Base-by-base conservation (phyloP, 768 basidiomycete species). In the Candolleomyces aberdarensis region DNA sequence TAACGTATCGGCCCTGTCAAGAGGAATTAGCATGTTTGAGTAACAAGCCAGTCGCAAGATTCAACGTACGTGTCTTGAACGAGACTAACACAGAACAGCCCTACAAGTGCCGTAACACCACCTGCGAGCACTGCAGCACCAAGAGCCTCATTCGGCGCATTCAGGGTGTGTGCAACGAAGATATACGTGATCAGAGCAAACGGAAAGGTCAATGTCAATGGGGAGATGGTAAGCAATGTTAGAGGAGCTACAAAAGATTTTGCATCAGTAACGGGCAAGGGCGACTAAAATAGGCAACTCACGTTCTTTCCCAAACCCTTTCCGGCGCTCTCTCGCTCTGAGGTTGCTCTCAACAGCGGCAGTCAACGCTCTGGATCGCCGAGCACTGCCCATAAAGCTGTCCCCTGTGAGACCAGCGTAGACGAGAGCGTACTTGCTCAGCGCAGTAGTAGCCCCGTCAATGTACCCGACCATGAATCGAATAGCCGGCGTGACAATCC, bases 141-240 rank as follows among this genome's bases (percentile, higher is more conserved):
- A 8, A 94, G 78, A 0, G 93, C 92, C 66, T 89, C 82, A 50
- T 86, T 72, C 0, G 92, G 91, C 26, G 86, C 85, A 17, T 72
- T 70, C 20, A 94, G 74, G 0, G 89, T 88, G 72, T 93, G 91
- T 2, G 92, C 89, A n/a, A 94, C 91, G 65, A 96, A 92, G 19
- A 98, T 73, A 71, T 96, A 97, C 5, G 93, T 91, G 41, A 83
- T 75, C 31, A 96, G 76, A 14, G 92, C 87, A 63, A 92, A 91
- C 5, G 93, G 90, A 63, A 95, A 82, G 0, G 91, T 91, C 62
- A 94, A 76, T 0, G 88, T 90, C 54, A 92, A 76, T 17, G 94
- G 89, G 13, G 91, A 84, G 31, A 90, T 82, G 15, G 87, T 90
- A 64, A 96, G 80, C 64, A 95, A 75, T 0, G 89, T 83, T 65